Percentiles rank a stretch among this genome's conserved stretches.
Conservation (phyloP, 345 rosid species). For the Nephelium lappaceum region DNA sequence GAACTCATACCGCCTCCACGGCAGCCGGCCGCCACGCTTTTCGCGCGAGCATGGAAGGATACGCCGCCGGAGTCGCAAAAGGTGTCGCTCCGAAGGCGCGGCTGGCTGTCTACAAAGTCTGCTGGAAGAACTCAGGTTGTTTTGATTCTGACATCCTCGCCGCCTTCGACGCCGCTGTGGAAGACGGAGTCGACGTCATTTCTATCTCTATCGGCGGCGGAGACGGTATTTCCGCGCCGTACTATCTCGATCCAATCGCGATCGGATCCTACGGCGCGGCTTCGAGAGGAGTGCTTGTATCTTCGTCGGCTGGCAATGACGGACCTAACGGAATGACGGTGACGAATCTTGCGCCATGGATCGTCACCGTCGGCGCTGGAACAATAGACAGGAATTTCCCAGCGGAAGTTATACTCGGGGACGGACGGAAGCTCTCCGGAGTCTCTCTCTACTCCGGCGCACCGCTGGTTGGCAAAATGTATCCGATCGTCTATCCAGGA, state of each 20-base stretch:
- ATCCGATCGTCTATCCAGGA: slow-evolving; percentile 71
- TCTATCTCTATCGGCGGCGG: slow-evolving; percentile 85
- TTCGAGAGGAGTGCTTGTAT: slow-evolving; percentile 51
- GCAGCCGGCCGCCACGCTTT: slow-evolving; percentile 72
- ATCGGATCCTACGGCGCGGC: slow-evolving; percentile 72
- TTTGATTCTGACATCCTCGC: slow-evolving; percentile 86
- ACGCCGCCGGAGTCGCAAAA: slow-evolving; percentile 74
- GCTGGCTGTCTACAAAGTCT: slow-evolving; percentile 73
- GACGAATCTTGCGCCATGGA: slow-evolving; percentile 79
- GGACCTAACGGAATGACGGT: slow-evolving; percentile 81
- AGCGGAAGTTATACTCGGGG: slow-evolving; percentile 58
- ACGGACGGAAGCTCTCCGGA: slow-evolving; percentile 62
- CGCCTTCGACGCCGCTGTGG: slow-evolving; percentile 63
- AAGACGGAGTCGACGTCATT: slow-evolving; percentile 74
- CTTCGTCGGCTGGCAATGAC: slow-evolving; percentile 70
- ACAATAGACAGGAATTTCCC: slow-evolving; percentile 82
- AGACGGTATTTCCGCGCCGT: slow-evolving; percentile 68
- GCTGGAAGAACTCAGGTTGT: slow-evolving; percentile 85
- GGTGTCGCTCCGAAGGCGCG: slow-evolving; percentile 90
- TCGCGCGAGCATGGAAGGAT: slow-evolving; percentile 74
- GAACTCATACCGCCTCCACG: slow-evolving; percentile 85
- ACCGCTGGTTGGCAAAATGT: slow-evolving; percentile 59
- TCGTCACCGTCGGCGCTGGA: slow-evolving; percentile 72
- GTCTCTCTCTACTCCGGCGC: slow-evolving; percentile 69
- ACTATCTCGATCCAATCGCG: slow-evolving; percentile 83